A percentile compares a stretch with the other conserved stretches of the same genome.
These are phyloP conservation scores for Physcomitrium patens DNA, from an alignment of 225 moss, liverwort and hornwort species.

Conservation along the genomic window DNA sequence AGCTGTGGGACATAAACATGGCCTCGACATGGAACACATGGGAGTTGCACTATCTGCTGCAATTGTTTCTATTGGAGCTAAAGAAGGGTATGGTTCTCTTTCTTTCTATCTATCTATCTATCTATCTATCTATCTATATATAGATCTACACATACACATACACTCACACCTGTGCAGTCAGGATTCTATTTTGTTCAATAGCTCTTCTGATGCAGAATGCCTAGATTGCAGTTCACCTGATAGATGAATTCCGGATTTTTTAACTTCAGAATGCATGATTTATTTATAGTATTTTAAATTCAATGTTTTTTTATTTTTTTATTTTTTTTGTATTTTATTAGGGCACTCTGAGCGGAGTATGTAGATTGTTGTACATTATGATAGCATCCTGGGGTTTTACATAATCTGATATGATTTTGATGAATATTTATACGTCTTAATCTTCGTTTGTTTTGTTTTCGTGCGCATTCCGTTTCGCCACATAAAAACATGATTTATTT, in stretches of 20 bases:
- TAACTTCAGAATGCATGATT: neutral
- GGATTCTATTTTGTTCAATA: neutral
- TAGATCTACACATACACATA: no score
- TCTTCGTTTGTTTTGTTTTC: conserved; percentile 6
- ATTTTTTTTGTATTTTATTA: no score
- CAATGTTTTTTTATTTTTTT: neutral
- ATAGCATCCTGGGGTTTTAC: conserved; percentile 3
- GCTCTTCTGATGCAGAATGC: neutral
- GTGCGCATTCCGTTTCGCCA: conserved; percentile 1
- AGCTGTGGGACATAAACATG: conserved; percentile 55
- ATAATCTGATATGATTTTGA: neutral
- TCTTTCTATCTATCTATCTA: no score
- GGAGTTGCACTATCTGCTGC: conserved; percentile 71
- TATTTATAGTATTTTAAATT: neutral
- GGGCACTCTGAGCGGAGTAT: neutral
- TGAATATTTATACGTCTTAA: neutral
- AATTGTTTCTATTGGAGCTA: conserved; percentile 60
- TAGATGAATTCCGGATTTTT: neutral
- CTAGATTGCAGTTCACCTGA: neutral
- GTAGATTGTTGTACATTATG: neutral
- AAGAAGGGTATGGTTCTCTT: conserved; percentile 64
- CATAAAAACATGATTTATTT: neutral
- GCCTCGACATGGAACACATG: conserved; percentile 76
- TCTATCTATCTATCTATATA: no score
- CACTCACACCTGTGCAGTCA: neutral